Percentiles rank a stretch among this genome's conserved stretches.
Conservation (phyloP, 345 rosid species). For the Carallia brachiata region DNA sequence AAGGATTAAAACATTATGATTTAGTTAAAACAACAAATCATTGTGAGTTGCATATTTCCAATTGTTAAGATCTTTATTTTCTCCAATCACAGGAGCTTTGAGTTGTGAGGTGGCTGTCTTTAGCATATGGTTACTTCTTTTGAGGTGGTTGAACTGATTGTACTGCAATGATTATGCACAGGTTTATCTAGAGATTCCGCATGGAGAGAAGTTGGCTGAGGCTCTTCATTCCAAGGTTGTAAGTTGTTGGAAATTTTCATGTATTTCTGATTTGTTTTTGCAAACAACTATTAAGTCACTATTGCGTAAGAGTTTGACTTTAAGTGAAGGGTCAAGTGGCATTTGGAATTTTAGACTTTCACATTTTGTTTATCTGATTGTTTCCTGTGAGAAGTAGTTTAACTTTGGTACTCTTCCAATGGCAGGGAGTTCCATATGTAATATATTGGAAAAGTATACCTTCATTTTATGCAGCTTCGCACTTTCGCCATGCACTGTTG, state of each 20-base stretch:
- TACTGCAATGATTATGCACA: conserved; percentile 19
- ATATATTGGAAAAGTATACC: conserved; percentile 70
- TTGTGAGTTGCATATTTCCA: too few relatives aligned
- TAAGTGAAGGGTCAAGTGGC: conserved; percentile 7
- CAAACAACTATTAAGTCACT: neutral
- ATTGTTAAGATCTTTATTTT: too few relatives aligned
- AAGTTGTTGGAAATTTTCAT: neutral
- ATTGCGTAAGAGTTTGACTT: neutral
- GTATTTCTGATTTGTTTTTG: neutral
- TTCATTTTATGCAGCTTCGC: conserved; percentile 67
- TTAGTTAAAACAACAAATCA: too few relatives aligned
- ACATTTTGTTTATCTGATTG: neutral
- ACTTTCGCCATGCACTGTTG: conserved; percentile 81
- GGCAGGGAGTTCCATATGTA: conserved; percentile 87
- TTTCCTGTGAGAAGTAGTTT: conserved; percentile 2
- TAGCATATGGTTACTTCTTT: neutral
- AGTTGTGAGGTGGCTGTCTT: neutral
- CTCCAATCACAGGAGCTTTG: too few relatives aligned
- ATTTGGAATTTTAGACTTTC: conserved; percentile 9
- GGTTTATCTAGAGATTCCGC: conserved; percentile 87
- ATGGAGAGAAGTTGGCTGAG: conserved; percentile 77
- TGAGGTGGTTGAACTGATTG: conserved; percentile 1
- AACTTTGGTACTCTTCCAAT: conserved; percentile 14
- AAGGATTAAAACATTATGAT: too few relatives aligned
- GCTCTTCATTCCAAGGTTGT: conserved; percentile 81